Evolutionary conservation across 228 moss, liverwort and hornwort species (phyloP).

Genomic region (Sphagnum magellanicum): DNA sequence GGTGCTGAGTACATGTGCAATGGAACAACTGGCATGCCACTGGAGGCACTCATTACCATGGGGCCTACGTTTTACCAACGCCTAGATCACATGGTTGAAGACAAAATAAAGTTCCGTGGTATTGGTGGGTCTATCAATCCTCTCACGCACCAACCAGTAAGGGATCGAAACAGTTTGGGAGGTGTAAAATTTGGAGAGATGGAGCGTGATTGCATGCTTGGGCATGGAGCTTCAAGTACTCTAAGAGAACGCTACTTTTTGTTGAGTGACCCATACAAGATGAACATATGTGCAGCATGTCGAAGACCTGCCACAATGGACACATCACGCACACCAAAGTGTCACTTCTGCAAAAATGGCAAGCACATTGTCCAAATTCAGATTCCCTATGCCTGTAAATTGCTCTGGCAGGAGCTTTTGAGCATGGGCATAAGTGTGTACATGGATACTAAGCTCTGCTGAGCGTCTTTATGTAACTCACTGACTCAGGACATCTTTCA

Average conservation of each 20-base stretch:
- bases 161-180: slow-evolving; percentile 70
- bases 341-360: slow-evolving; percentile 54
- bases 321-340: slow-evolving; percentile 41
- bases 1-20: slow-evolving; percentile 68
- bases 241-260: slow-evolving; percentile 76
- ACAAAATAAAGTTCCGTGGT: slow-evolving; percentile 85
- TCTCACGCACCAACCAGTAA: slow-evolving; percentile 85
- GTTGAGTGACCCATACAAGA: slow-evolving; percentile 78
- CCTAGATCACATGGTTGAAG: slow-evolving; percentile 91
- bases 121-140: slow-evolving; percentile 85
- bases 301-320: slow-evolving; percentile 72
- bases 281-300: slow-evolving; percentile 64
- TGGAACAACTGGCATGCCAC: slow-evolving; percentile 52
- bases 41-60: slow-evolving; percentile 59
- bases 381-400: slow-evolving; percentile 75
- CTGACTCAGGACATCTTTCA: too few relatives aligned
- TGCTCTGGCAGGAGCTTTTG: slow-evolving; percentile 82
- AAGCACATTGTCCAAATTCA: slow-evolving; percentile 68
- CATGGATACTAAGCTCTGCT: slow-evolving; percentile 58
- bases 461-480: neutral
- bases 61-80: slow-evolving; percentile 90
- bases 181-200: slow-evolving; percentile 97
- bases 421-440: slow-evolving; percentile 90
- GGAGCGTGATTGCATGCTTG: slow-evolving; percentile 95
- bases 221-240: slow-evolving; percentile 83